Conservation (phyloP, 139 green algal genomes). For the Chlorella sp. region DNA sequence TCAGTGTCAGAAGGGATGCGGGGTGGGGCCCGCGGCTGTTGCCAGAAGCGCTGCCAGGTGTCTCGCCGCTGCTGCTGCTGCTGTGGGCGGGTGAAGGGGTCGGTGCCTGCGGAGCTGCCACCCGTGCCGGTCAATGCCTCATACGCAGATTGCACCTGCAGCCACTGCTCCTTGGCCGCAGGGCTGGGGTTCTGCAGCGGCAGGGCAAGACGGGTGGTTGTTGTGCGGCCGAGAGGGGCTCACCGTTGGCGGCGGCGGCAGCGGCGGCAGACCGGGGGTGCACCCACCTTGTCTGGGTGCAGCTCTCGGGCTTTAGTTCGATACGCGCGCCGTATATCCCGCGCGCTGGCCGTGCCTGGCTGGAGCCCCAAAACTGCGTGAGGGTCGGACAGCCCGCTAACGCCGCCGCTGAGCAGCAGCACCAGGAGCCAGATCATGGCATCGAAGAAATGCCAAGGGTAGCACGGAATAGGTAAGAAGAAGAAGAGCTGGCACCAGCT, state of each 20-base stretch:
- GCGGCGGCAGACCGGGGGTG: too few species aligned
- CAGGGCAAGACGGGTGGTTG: too few species aligned
- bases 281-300: conserved; percentile 88
- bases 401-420: too few species aligned
- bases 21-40: neutral
- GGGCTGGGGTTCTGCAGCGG: conserved; percentile 17
- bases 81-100: neutral
- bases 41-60: neutral
- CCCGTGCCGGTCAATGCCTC: neutral
- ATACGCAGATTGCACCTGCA: conserved; percentile 17
- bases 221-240: neutral
- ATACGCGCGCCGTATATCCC: too few species aligned
- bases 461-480: too few species aligned
- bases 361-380: too few species aligned
- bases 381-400: too few species aligned
- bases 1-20: neutral
- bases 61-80: neutral
- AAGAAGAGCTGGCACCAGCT: too few species aligned
- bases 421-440: too few species aligned
- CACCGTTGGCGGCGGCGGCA: neutral
- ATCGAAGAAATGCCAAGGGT: too few species aligned
- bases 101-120: neutral
- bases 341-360: too few species aligned
- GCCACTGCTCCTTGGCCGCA: neutral
- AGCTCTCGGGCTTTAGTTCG: too few species aligned